Conservation (phyloP, 768 basidiomycete species). For the Pleurotus pulmonarius region DNA sequence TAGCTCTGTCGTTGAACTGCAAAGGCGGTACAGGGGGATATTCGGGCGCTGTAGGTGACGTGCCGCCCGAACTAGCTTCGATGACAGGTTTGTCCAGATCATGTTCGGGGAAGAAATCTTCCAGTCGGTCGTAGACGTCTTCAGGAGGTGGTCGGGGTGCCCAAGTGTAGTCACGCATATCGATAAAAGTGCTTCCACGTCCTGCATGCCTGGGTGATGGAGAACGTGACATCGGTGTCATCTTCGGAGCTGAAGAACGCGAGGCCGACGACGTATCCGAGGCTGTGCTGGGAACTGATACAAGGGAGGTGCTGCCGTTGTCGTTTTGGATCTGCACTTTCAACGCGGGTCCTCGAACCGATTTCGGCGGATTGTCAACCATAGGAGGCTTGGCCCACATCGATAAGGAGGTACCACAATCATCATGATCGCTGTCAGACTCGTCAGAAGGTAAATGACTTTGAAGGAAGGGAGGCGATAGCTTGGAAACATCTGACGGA, state of each 20-base stretch:
- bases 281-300: slow-evolving; percentile 11
- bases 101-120: slow-evolving; percentile 94
- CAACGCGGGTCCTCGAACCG: slow-evolving; percentile 36
- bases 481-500: slow-evolving; percentile 3
- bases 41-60: slow-evolving; percentile 69
- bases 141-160: slow-evolving; percentile 88
- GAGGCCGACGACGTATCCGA: slow-evolving; percentile 1
- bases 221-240: slow-evolving; percentile 10
- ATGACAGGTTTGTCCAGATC: slow-evolving; percentile 96
- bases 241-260: slow-evolving; percentile 4
- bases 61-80: slow-evolving; percentile 77
- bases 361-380: slow-evolving; percentile 21
- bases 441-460: slow-evolving; percentile 34
- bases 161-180: slow-evolving; percentile 71
- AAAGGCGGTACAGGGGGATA: slow-evolving; percentile 36
- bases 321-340: slow-evolving; percentile 39
- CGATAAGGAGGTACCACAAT: slow-evolving; percentile 27
- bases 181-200: slow-evolving; percentile 58
- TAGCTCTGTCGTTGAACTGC: slow-evolving; percentile 30
- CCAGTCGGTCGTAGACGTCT: slow-evolving; percentile 88
- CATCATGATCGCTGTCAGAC: slow-evolving; percentile 43
- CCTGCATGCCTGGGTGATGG: slow-evolving; percentile 22
- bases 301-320: slow-evolving; percentile 10
- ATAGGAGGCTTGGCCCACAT: slow-evolving; percentile 42
- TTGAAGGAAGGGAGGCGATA: neutral